A percentile compares a stretch with the other conserved stretches of the same genome.
Conservation (phyloP, 140 eudicot genomes). For the Erigeron philadelphicus region DNA sequence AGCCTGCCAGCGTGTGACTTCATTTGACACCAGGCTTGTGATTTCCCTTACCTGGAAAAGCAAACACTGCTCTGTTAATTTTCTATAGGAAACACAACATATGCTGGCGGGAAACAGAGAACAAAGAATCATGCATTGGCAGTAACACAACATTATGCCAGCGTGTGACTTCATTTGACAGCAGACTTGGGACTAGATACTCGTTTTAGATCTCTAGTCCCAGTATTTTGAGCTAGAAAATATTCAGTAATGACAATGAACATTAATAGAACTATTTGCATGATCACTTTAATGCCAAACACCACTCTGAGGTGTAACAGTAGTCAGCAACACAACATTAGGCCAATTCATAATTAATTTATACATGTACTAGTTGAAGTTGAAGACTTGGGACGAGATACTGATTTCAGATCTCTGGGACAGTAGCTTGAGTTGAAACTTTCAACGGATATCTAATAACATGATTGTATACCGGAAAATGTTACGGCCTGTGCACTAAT, state of each 20-base stretch:
- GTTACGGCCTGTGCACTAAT: background rate
- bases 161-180: too few relatives aligned
- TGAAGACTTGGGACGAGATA: too few relatives aligned
- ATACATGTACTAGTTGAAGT: too few relatives aligned
- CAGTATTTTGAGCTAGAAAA: background rate
- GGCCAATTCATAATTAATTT: background rate
- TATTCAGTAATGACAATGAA: background rate
- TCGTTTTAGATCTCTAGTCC: too few relatives aligned
- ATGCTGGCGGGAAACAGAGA: background rate
- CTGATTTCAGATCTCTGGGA: too few relatives aligned
- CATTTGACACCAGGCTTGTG: conserved; percentile 31
- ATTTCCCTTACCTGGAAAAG: conserved; percentile 58
- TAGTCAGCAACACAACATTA: background rate
- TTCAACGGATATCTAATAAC: too few relatives aligned
- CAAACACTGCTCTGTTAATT: background rate
- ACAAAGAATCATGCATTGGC: background rate
- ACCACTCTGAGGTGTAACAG: background rate
- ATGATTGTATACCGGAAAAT: background rate
- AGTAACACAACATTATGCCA: background rate
- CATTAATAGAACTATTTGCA: background rate
- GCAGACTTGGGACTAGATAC: too few relatives aligned
- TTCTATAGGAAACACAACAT: background rate
- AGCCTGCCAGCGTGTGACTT: conserved; percentile 61
- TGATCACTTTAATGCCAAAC: background rate
- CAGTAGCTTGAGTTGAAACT: too few relatives aligned